Percentiles rank a stretch among this genome's conserved stretches.
These are phyloP conservation scores for Tulasnella sp. DNA, from an alignment of 768 basidiomycete genomes.

Conservation along the genomic window DNA sequence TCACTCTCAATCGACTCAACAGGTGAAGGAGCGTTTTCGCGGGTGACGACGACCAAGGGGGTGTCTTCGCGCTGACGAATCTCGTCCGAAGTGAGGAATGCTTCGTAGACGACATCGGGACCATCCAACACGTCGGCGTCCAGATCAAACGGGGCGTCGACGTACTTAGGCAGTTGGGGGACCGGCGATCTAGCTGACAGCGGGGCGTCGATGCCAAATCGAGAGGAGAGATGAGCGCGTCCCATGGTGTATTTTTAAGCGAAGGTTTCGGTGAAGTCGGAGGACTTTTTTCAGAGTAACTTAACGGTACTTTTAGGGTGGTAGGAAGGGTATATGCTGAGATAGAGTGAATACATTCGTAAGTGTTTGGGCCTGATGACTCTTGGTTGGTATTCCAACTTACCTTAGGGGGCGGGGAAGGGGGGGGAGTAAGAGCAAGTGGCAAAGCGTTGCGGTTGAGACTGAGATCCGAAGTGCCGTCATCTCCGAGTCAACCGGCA, in stretches of 20 bases:
- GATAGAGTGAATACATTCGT: not conserved
- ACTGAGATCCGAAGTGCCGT: no score
- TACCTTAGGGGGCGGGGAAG: no score
- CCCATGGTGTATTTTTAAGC: slow-evolving; percentile 11
- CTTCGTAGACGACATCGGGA: slow-evolving; percentile 13
- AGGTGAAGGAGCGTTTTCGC: slow-evolving; percentile 11
- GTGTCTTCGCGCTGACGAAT: not conserved
- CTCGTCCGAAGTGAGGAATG: slow-evolving; percentile 6
- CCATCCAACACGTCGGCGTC: slow-evolving; percentile 10
- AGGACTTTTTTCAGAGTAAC: not conserved
- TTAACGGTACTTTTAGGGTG: not conserved
- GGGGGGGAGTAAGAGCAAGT: no score
- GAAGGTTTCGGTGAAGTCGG: no score
- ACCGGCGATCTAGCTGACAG: not conserved
- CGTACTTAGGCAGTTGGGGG: slow-evolving; percentile 1
- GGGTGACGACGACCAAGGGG: not conserved
- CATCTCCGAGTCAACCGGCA: no score
- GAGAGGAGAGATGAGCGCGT: slow-evolving; percentile 9
- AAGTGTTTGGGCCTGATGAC: no score
- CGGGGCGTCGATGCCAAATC: slow-evolving; percentile 11
- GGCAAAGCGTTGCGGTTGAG: no score
- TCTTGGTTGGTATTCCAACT: no score
- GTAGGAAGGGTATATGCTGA: slow-evolving; percentile 12
- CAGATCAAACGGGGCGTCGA: slow-evolving; percentile 12
- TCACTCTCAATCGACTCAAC: slow-evolving; percentile 9